A percentile compares a stretch with the other conserved stretches of the same genome.
These are phyloP conservation scores for Cytospora paraplurivora DNA, from an alignment of 2,329 filamentous ascomycete genomes.

Conservation along the genomic window DNA sequence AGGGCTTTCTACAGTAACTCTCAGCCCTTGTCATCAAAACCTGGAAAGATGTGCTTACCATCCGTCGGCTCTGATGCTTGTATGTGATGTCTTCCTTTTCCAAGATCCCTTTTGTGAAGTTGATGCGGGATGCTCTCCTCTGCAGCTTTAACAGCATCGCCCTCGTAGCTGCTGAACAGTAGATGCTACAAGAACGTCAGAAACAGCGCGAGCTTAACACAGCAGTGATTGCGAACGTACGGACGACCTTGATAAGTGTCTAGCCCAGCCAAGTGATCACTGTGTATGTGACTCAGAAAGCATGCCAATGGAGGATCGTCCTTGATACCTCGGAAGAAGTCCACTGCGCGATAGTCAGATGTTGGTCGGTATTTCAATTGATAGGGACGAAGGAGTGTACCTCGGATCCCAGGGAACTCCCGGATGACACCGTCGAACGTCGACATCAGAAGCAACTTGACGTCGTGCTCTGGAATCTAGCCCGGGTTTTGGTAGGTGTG, in stretches of 20 bases:
- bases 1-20: conserved; percentile 64
- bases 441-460: conserved; percentile 57
- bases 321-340: conserved; percentile 71
- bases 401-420: conserved; percentile 80
- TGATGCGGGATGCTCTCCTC: conserved; percentile 77
- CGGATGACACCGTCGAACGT: conserved; percentile 72
- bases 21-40: neutral
- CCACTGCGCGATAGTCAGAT: conserved; percentile 55
- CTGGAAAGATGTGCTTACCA: conserved; percentile 48
- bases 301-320: conserved; percentile 68
- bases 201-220: no score
- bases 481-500: no score
- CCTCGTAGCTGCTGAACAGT: conserved; percentile 82
- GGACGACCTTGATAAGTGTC: conserved; percentile 52
- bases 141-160: conserved; percentile 81
- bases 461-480: neutral
- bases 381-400: conserved; percentile 38
- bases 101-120: conserved; percentile 75
- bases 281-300: conserved; percentile 92
- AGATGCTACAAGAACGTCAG: conserved; percentile 55
- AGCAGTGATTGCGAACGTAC: conserved; percentile 21
- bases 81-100: conserved; percentile 77
- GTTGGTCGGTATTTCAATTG: neutral
- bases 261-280: conserved; percentile 81
- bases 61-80: conserved; percentile 69